Conservation (phyloP, 805 yeast genomes). For the Metschnikowia vanudenii region DNA sequence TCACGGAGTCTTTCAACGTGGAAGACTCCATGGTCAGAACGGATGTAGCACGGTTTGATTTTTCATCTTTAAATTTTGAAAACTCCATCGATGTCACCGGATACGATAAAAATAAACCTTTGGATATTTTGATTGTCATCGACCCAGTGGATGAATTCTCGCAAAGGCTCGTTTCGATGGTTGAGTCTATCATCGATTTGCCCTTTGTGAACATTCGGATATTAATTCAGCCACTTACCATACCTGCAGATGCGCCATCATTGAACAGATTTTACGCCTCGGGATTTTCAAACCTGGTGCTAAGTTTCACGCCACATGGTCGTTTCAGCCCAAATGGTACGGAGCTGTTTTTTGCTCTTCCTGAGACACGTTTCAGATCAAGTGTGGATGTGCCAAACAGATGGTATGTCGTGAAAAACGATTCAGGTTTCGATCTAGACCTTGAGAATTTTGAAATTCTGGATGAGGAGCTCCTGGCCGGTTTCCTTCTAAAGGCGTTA, state of each 20-base stretch:
- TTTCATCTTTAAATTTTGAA: slow-evolving; percentile 31
- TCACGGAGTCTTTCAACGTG: slow-evolving; percentile 45
- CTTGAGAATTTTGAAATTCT: slow-evolving; percentile 55
- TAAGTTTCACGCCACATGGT: slow-evolving; percentile 31
- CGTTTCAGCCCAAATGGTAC: slow-evolving; percentile 1
- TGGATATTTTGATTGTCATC: slow-evolving; percentile 59
- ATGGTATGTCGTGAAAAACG: slow-evolving; percentile 63
- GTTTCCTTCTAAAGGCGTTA: slow-evolving; percentile 51
- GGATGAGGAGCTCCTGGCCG: slow-evolving; percentile 25
- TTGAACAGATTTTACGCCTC: slow-evolving; percentile 61
- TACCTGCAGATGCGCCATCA: slow-evolving; percentile 38
- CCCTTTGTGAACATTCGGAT: slow-evolving; percentile 54
- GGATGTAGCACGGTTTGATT: slow-evolving; percentile 48
- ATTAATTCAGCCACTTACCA: slow-evolving; percentile 55
- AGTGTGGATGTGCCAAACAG: slow-evolving; percentile 61
- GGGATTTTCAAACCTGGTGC: slow-evolving; percentile 33
- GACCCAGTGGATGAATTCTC: slow-evolving; percentile 74
- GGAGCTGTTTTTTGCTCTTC: slow-evolving; percentile 33
- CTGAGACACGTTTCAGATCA: slow-evolving; percentile 3
- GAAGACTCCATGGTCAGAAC: slow-evolving; percentile 42
- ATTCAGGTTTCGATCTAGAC: slow-evolving; percentile 45
- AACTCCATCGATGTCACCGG: slow-evolving; percentile 28
- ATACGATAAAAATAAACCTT: slow-evolving; percentile 26
- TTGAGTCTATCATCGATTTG: slow-evolving; percentile 38
- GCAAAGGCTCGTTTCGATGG: slow-evolving; percentile 57